Percentiles rank a stretch among this genome's conserved stretches.
Evolutionary conservation across 2,329 filamentous ascomycete species (phyloP).

Genomic region (Hortaea sp.): DNA sequence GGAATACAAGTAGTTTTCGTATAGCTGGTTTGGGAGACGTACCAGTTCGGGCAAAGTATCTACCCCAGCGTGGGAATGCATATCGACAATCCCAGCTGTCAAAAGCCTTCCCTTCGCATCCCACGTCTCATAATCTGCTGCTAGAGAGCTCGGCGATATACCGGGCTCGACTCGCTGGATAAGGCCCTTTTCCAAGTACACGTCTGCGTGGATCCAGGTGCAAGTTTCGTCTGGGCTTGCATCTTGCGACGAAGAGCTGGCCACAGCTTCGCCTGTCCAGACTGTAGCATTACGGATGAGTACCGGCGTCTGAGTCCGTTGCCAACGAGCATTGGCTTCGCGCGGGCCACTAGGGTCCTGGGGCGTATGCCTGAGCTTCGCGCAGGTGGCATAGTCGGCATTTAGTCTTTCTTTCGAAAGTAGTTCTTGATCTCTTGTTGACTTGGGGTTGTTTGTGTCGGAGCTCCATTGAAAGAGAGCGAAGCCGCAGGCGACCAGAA

Average conservation of each 20-base stretch:
- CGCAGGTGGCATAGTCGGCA: conserved; percentile 46
- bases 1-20: too few relatives aligned
- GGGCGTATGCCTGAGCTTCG: conserved; percentile 45
- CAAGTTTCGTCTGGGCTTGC: conserved; percentile 50
- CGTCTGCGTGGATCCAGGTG: conserved; percentile 50
- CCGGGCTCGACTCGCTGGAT: conserved; percentile 44
- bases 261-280: conserved; percentile 53
- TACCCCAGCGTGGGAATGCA: conserved; percentile 59
- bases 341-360: conserved; percentile 47
- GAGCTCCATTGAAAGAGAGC: not conserved
- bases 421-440: not conserved
- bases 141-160: conserved; percentile 35
- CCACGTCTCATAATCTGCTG: conserved; percentile 42
- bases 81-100: conserved; percentile 60
- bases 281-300: conserved; percentile 58
- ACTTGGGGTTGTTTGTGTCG: not conserved
- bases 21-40: not conserved
- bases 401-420: conserved; percentile 28
- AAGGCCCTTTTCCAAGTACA: conserved; percentile 51
- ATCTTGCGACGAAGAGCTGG: conserved; percentile 44
- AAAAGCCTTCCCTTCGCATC: conserved; percentile 52
- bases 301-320: conserved; percentile 49
- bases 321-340: conserved; percentile 50
- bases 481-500: not conserved
- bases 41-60: conserved; percentile 45